These are phyloP conservation scores for Hippophae rhamnoides DNA, from an alignment of 306 rosid species.

Conservation along the genomic window DNA sequence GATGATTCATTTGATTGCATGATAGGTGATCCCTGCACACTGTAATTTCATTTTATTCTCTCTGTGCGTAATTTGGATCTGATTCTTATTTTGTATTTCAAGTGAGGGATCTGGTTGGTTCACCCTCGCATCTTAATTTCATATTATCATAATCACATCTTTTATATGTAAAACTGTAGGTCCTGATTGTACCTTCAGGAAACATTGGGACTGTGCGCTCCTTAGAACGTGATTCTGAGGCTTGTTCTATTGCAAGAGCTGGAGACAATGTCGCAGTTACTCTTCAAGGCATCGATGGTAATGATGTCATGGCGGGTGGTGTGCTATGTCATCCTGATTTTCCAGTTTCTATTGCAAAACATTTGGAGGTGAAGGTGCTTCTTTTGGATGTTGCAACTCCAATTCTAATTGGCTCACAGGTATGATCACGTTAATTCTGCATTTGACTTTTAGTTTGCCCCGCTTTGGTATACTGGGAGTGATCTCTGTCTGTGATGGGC, in stretches of 20 bases:
- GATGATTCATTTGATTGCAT: not conserved
- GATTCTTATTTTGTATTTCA: too few species aligned
- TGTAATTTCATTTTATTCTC: not conserved
- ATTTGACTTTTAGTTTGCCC: constrained; percentile 7
- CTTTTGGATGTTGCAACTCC: constrained; percentile 76
- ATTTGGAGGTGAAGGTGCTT: constrained; percentile 77
- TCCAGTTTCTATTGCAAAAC: constrained; percentile 63
- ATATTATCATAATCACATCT: constrained; percentile 1
- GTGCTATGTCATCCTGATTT: constrained; percentile 92
- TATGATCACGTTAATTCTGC: constrained; percentile 17
- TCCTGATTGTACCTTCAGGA: constrained; percentile 87
- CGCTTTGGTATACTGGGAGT: constrained; percentile 1
- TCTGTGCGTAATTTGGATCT: too few species aligned
- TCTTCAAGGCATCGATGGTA: constrained; percentile 66
- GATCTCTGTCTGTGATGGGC: constrained; percentile 20
- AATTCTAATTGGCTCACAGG: constrained; percentile 81
- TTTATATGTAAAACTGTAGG: constrained; percentile 34
- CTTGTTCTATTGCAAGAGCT: constrained; percentile 73
- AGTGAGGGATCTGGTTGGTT: too few species aligned
- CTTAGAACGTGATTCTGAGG: constrained; percentile 70
- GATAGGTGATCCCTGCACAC: not conserved
- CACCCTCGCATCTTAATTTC: too few species aligned
- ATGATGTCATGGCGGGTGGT: constrained; percentile 68
- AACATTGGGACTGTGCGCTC: constrained; percentile 64
- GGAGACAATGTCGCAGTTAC: constrained; percentile 81